Evolutionary conservation across 805 yeast genomes (phyloP), one percentile per base, ranked within the genome.

Genomic region (Saccharomycopsis schoenii): DNA sequence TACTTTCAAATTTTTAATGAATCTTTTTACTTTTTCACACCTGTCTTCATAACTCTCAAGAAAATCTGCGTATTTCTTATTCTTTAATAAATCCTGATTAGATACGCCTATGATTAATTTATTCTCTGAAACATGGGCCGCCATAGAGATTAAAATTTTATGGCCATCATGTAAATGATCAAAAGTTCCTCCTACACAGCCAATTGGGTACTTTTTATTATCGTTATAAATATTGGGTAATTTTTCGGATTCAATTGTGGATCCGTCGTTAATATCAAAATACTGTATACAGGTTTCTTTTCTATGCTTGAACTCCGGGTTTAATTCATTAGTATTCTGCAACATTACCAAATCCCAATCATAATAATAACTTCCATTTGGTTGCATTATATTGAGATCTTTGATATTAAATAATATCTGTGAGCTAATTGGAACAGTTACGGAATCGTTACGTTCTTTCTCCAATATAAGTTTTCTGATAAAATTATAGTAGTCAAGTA

Each of bases 151-250:
- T 34, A 94, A 75, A 36, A 94, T 86, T 71, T 88, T 89, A 73
- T 94, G 99, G 0, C 98, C 99, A 69, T 88, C 96, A 67, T 94
- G 99, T 42, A 94, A 69, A 73, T 94, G 98, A 69, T 94, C 99
- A 74, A 94, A 94, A 0, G 99, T 94, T 0, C 99, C 99, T 0
- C 99, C 99, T 1, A 93, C 84, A 0, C 97, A 93, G 34, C 71
- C 67, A 4, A 77, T 76, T 17, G 65, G 61, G 10, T 39, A 41
- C 12, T 42, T 56, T 42, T 8, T 15, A n/a, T 29, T 56, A n/a
- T 36, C 47, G 24, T 39, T 37, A 17, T 39, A 37, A 15, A 25
- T 25, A 14, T 39, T 14, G 41, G 56, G 41, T 54, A 54, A 6
- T 54, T 57, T 29, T 8, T 24, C 55, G 15, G 29, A 21, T 15